Conservation (phyloP, 2,329 filamentous ascomycete species). For the Stromatinia cepivora region DNA sequence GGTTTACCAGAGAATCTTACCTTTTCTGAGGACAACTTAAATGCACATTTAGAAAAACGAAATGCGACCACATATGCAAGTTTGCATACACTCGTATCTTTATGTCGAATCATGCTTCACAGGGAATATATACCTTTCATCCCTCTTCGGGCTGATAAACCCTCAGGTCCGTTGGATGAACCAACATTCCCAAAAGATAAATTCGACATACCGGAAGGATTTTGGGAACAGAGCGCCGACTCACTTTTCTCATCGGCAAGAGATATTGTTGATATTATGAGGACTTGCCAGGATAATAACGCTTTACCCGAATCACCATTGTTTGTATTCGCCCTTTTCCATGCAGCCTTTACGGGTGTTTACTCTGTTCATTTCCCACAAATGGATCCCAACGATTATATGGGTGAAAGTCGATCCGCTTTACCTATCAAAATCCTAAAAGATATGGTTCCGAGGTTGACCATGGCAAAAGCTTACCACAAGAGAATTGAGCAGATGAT, state of each 20-base stretch:
- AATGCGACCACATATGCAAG: slow-evolving; percentile 65
- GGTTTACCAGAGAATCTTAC: slow-evolving; percentile 54
- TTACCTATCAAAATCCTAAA: slow-evolving; percentile 52
- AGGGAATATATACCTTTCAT: slow-evolving; percentile 69
- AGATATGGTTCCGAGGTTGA: slow-evolving; percentile 53
- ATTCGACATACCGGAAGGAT: slow-evolving; percentile 51
- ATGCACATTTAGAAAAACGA: slow-evolving; percentile 63
- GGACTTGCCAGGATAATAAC: slow-evolving; percentile 59
- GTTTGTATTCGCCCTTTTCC: slow-evolving; percentile 66
- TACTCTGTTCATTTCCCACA: slow-evolving; percentile 67
- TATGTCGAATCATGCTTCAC: slow-evolving; percentile 68
- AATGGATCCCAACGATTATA: slow-evolving; percentile 62
- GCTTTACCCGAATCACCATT: slow-evolving; percentile 66
- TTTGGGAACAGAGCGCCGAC: slow-evolving; percentile 63
- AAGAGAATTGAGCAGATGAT: slow-evolving; percentile 55
- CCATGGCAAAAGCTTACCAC: slow-evolving; percentile 59
- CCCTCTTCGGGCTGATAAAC: slow-evolving; percentile 53
- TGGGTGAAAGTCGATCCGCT: slow-evolving; percentile 45
- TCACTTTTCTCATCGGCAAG: slow-evolving; percentile 62
- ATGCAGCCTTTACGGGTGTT: slow-evolving; percentile 63
- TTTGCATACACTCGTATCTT: slow-evolving; percentile 63
- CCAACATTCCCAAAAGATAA: slow-evolving; percentile 53
- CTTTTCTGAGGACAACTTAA: slow-evolving; percentile 61
- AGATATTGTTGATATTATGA: slow-evolving; percentile 64
- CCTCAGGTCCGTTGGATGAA: slow-evolving; percentile 58